A percentile compares a stretch with the other conserved stretches of the same genome.
Evolutionary conservation across 768 basidiomycete species (phyloP).

Genomic region (Tulasnella sp.): DNA sequence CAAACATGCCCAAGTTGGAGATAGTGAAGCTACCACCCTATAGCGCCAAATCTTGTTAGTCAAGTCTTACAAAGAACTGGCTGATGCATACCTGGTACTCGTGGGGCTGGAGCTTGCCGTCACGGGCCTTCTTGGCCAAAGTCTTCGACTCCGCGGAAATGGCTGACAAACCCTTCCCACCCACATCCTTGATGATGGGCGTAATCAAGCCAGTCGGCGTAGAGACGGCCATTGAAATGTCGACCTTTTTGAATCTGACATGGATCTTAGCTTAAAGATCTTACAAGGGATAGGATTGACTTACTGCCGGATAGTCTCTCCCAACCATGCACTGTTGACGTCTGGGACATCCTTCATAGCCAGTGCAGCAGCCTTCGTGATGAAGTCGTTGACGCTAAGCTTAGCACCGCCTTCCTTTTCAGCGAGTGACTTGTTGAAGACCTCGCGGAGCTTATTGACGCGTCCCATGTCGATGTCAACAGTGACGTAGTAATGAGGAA

Average conservation of each 20-base stretch:
- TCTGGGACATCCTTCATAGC: constrained; percentile 94
- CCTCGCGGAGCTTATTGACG: constrained; percentile 84
- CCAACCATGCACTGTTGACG: constrained; percentile 96
- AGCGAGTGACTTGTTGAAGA: constrained; percentile 84
- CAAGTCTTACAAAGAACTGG: background rate
- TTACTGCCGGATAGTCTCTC: constrained; percentile 90
- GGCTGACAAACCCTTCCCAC: constrained; percentile 82
- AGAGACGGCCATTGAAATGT: constrained; percentile 94
- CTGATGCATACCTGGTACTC: constrained; percentile 75
- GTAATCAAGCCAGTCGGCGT: constrained; percentile 95
- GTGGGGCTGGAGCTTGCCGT: constrained; percentile 87
- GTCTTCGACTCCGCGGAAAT: constrained; percentile 90
- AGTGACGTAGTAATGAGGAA: constrained; percentile 97
- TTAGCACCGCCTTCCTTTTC: constrained; percentile 69
- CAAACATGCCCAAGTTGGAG: constrained; percentile 98
- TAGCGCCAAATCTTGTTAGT: background rate
- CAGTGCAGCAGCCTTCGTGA: constrained; percentile 88
- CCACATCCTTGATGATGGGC: constrained; percentile 91
- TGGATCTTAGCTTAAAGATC: constrained; percentile 27
- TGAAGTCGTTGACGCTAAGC: constrained; percentile 96
- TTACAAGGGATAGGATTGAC: constrained; percentile 30
- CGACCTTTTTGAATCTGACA: constrained; percentile 81
- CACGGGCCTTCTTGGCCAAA: constrained; percentile 91
- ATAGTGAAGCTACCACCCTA: constrained; percentile 98
- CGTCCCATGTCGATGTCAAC: constrained; percentile 95